These are phyloP conservation scores for Beauveria medogensis DNA, from an alignment of 2,329 filamentous ascomycete species.

Conservation along the genomic window DNA sequence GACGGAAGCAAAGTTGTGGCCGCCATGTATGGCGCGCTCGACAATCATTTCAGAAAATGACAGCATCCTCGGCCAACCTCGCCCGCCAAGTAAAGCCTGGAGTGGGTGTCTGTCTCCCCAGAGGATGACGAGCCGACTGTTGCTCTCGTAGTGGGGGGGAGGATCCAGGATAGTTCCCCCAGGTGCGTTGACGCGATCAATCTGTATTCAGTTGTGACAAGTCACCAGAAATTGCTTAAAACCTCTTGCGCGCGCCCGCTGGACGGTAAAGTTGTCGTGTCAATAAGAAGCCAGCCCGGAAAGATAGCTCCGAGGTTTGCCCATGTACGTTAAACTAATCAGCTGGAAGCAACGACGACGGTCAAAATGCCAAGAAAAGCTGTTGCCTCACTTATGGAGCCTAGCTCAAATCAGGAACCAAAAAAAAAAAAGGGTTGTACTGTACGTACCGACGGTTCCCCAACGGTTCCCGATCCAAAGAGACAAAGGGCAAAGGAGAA, in stretches of 20 bases:
- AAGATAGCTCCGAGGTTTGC: not conserved
- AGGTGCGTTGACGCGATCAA: too few relatives aligned
- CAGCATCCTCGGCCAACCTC: not conserved
- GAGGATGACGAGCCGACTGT: not conserved
- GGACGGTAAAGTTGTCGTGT: too few relatives aligned
- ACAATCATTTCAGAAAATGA: not conserved
- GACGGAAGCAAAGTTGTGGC: not conserved
- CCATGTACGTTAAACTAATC: not conserved
- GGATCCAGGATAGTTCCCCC: too few relatives aligned
- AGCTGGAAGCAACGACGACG: not conserved
- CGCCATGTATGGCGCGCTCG: too few relatives aligned
- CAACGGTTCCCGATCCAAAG: not conserved
- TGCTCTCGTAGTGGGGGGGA: too few relatives aligned
- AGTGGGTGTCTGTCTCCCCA: not conserved
- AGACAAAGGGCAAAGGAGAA: not conserved
- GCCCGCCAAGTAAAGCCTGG: too few relatives aligned
- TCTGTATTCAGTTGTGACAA: too few relatives aligned
- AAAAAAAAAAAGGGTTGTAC: not conserved
- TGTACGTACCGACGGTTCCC: not conserved
- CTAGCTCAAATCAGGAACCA: not conserved
- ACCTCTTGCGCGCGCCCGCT: too few relatives aligned
- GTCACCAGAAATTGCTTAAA: too few relatives aligned
- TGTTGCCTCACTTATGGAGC: too few relatives aligned
- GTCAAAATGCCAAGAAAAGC: not conserved
- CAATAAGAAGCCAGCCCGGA: too few relatives aligned